Evolutionary conservation across 805 yeast genomes (phyloP).

Genomic region (Metschnikowia drakensbergensis): DNA sequence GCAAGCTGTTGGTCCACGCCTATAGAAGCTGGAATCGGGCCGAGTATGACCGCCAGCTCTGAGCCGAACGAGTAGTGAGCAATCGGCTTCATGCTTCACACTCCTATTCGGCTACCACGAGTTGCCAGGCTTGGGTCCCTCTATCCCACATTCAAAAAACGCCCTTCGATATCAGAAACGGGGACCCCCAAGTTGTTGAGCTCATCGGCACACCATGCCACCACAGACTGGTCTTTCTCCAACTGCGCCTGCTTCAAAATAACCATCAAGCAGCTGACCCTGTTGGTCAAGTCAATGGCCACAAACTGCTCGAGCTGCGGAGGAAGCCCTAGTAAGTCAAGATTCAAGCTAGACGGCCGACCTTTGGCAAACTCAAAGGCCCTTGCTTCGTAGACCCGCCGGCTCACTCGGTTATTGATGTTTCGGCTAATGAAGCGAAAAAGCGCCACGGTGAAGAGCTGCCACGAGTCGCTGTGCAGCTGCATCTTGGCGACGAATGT

Average conservation of each 20-base stretch:
- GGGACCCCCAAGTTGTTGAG: conserved; percentile 26
- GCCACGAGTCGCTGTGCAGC: conserved; percentile 1
- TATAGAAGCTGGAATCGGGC: too few species aligned
- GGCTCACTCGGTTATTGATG: conserved; percentile 21
- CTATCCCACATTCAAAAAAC: neutral
- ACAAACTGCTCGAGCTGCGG: conserved; percentile 17
- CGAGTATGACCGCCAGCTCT: too few species aligned
- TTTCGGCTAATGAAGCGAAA: conserved; percentile 17
- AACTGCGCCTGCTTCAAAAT: conserved; percentile 23
- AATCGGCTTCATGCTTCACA: too few species aligned
- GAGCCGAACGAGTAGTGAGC: too few species aligned
- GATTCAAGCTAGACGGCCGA: conserved; percentile 13
- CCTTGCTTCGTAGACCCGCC: conserved; percentile 16
- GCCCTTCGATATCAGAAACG: conserved; percentile 7
- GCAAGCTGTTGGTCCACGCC: too few species aligned
- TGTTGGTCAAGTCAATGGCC: conserved; percentile 11
- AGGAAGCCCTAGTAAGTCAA: conserved; percentile 22
- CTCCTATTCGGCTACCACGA: too few species aligned
- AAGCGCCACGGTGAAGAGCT: conserved; percentile 18
- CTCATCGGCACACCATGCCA: conserved; percentile 32
- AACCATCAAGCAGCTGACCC: conserved; percentile 19
- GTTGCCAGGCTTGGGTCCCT: too few species aligned
- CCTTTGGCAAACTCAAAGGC: conserved; percentile 8
- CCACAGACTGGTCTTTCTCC: conserved; percentile 21
- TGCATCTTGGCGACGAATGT: conserved; percentile 4